Conservation (phyloP, 179 eudicot species). For the Corrigiola litoralis region DNA sequence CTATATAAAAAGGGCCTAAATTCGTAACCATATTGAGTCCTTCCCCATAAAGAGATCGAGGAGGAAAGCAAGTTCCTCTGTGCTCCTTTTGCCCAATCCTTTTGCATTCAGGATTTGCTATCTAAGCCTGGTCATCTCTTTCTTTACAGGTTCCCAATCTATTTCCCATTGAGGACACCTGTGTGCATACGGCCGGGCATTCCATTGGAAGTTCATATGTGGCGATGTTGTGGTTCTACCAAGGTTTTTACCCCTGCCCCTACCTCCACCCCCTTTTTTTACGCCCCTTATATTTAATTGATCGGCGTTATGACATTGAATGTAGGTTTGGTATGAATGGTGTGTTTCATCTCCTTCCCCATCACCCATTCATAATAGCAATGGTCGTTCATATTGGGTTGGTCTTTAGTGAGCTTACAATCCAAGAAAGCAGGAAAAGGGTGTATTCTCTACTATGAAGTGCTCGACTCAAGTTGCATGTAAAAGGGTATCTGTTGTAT, state of each 20-base stretch:
- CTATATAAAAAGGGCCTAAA: too few species aligned
- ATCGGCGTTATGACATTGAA: conserved; percentile 4
- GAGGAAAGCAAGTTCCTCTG: too few species aligned
- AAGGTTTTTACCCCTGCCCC: conserved; percentile 40
- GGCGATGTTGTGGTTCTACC: conserved; percentile 85
- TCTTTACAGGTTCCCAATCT: conserved; percentile 85
- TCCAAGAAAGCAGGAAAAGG: background rate
- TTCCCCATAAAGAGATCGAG: too few species aligned
- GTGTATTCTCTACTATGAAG: background rate
- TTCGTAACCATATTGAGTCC: too few species aligned
- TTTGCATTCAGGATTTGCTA: background rate
- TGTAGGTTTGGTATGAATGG: conserved; percentile 99
- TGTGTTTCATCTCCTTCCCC: conserved; percentile 58
- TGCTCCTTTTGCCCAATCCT: too few species aligned
- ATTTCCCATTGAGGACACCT: conserved; percentile 80
- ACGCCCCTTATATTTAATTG: background rate
- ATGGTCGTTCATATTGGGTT: conserved; percentile 97
- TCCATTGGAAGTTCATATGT: conserved; percentile 70
- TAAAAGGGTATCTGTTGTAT: too few species aligned
- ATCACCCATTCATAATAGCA: conserved; percentile 76
- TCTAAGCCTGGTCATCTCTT: background rate
- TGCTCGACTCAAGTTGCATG: background rate
- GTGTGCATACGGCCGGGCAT: conserved; percentile 51
- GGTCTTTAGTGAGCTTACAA: conserved; percentile 44
- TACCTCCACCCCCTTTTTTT: background rate